Conservation (phyloP, 75 land plant genomes). For the Sequoiadendron giganteum region DNA sequence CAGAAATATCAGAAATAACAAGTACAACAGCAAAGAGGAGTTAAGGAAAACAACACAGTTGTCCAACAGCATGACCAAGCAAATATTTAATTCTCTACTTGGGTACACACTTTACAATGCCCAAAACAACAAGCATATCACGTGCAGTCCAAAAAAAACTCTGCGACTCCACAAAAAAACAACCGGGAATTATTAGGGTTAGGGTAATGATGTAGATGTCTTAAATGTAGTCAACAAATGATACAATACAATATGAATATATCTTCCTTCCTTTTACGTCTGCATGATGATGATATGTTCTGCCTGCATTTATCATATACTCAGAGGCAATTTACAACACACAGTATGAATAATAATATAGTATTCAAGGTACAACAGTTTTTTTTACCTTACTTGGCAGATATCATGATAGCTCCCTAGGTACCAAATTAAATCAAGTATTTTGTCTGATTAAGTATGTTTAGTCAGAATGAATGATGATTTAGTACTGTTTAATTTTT, state of each 20-base stretch:
- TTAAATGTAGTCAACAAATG: background rate
- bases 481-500: background rate
- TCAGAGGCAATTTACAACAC: background rate
- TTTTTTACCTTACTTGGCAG: background rate
- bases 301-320: background rate
- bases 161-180: background rate
- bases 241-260: background rate
- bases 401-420: background rate
- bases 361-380: background rate
- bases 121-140: background rate
- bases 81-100: background rate
- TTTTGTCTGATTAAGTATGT: background rate
- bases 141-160: background rate
- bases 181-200: background rate
- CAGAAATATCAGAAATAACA: background rate
- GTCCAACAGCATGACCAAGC: background rate
- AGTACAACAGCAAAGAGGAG: background rate
- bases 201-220: background rate
- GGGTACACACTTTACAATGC: background rate
- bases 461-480: background rate
- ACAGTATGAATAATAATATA: background rate
- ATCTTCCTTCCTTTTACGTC: background rate
- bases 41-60: background rate
- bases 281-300: background rate
- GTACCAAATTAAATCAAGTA: background rate